Conservation (phyloP, 2,329 filamentous ascomycete genomes). For the Zymoseptoria brevis region DNA sequence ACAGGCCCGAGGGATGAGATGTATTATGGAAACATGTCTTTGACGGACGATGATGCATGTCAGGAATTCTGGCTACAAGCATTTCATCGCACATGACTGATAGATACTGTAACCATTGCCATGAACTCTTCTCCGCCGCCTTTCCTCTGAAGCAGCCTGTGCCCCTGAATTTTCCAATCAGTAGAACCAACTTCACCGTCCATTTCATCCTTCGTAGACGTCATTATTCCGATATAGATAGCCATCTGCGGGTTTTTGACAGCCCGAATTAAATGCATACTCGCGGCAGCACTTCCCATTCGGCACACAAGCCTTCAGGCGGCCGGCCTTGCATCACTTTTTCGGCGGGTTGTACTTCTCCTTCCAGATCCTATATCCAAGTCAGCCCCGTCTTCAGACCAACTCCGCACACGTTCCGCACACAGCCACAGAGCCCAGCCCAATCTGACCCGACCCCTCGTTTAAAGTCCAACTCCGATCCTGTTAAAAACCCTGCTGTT, state of each 20-base stretch:
- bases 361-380: conserved; percentile 78
- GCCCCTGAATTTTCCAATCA: background rate
- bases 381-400: background rate
- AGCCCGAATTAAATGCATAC: background rate
- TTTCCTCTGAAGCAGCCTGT: background rate
- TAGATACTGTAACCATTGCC: background rate
- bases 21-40: background rate
- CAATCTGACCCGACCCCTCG: background rate
- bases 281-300: conserved; percentile 3
- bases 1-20: background rate
- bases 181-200: background rate
- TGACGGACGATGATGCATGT: background rate
- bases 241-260: background rate
- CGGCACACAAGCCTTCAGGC: background rate
- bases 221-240: background rate
- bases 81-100: background rate
- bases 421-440: background rate
- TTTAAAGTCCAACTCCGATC: background rate
- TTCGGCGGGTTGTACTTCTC: conserved; percentile 63
- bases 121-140: background rate
- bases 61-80: background rate
- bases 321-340: background rate
- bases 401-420: background rate
- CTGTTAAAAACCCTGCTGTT: background rate
- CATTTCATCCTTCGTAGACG: background rate